Evolutionary conservation across 441 rosid genomes (phyloP).

Genomic region (Brassica hybrid): DNA sequence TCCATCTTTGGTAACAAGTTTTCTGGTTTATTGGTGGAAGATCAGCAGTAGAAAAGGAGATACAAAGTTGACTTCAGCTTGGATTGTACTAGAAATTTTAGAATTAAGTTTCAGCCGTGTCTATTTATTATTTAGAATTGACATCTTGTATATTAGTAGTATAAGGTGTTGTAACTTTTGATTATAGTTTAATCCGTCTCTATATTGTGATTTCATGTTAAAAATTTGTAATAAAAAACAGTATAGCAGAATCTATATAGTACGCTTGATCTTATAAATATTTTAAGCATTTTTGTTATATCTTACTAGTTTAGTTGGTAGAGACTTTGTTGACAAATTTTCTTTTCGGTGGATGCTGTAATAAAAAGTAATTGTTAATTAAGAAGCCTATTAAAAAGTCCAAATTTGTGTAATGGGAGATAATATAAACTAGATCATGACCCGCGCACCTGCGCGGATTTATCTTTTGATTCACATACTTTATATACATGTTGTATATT

Average conservation of each 20-base stretch:
- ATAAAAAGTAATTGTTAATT: neutral
- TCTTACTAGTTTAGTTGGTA: neutral
- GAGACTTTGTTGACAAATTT: neutral
- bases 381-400: neutral
- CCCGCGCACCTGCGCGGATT: too few species aligned
- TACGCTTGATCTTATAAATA: neutral
- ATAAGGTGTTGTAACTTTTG: neutral
- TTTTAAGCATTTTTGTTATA: too few species aligned
- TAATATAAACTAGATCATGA: neutral
- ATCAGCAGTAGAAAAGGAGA: neutral
- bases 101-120: neutral
- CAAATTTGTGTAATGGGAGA: neutral
- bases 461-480: too few species aligned
- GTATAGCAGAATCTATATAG: neutral
- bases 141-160: neutral
- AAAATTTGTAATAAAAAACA: neutral
- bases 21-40: neutral
- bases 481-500: too few species aligned
- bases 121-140: neutral
- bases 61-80: constrained; percentile 8
- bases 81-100: neutral
- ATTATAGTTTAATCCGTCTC: neutral
- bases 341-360: neutral
- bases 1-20: constrained; percentile 15
- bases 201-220: neutral